Evolutionary conservation across 441 rosid genomes (phyloP), one percentile per base, ranked within the genome.

Genomic region (Gossypium davidsonii): DNA sequence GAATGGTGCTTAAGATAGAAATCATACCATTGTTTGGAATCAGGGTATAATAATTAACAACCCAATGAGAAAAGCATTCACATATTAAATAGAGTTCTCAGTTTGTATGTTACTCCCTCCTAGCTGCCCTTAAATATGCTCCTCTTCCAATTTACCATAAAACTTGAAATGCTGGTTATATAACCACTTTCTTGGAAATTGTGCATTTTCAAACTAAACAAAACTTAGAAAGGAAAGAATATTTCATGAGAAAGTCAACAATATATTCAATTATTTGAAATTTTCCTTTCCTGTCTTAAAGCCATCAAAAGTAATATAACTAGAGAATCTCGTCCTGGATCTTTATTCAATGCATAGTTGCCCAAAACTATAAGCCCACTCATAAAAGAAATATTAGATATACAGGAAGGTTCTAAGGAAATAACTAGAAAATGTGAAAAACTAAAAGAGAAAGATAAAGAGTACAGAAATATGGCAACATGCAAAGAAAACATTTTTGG

Each of bases 1-100:
- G 64, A 64, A 64, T 12, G 63, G 60, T 57, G 49, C 69, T 67
- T 64, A 67, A 28, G 31, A 15, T 68, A 51, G 46, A 68, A 52
- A 17, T 31, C 60, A 52, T 26, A 26, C 18, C 17, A 26, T 28
- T 51, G 21, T 12, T 28, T 28, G 55, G 14, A 25, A n/a, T 25
- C 20, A 17, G 6, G 12, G 34, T 9, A 20, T 53, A 31, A 53
- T 2, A 37, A 56, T 9, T 14, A 21, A n/a, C n/a, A 25, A 58
- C 25, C 34, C 52, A 44, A n/a, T 11, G 15, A 2, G 9, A 14
- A 23, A 20, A 58, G 42, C 42, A 26, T 68, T 68, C 15, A 52
- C 48, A n/a, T 26, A 51, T 68, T 51, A 10, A 42, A 21, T 2
- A 11, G 11, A 12, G 18, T 12, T 18, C 23, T 42, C 15, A 4